These are phyloP conservation scores for Afroboletus lepidellus DNA, from an alignment of 1,284 basidiomycete genomes.

Conservation along the genomic window DNA sequence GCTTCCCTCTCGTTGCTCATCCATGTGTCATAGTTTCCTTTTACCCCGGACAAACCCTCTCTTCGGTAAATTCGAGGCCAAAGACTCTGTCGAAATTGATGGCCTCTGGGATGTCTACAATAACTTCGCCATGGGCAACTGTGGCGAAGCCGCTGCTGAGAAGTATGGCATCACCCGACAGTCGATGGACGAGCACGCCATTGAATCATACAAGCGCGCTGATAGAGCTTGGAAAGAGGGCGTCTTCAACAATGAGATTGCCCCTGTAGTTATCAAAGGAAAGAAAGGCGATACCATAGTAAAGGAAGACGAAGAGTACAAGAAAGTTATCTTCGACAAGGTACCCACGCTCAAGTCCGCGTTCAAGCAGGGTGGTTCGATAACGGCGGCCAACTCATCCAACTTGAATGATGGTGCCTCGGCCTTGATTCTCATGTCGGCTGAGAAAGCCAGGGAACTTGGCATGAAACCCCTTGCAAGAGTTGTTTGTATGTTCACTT, in stretches of 20 bases:
- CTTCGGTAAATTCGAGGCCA: constrained; percentile 88
- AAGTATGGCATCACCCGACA: constrained; percentile 85
- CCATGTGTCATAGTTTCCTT: constrained; percentile 69
- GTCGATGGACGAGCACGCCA: constrained; percentile 85
- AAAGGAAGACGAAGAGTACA: constrained; percentile 97
- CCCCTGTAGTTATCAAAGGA: constrained; percentile 90
- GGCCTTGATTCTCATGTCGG: constrained; percentile 90
- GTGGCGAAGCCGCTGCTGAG: constrained; percentile 85
- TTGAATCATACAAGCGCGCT: constrained; percentile 93
- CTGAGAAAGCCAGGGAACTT: constrained; percentile 85
- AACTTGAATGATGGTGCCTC: constrained; percentile 97
- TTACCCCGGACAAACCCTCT: constrained; percentile 83
- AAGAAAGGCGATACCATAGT: constrained; percentile 92
- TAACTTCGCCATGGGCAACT: constrained; percentile 95
- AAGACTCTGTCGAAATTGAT: constrained; percentile 88
- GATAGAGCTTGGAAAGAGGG: constrained; percentile 88
- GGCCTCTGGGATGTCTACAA: constrained; percentile 97
- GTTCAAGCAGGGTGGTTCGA: constrained; percentile 87
- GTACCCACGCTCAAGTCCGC: constrained; percentile 83
- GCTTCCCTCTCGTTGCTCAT: constrained; percentile 8
- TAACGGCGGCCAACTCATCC: constrained; percentile 96
- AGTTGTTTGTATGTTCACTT: constrained; percentile 70
- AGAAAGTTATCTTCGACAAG: constrained; percentile 91
- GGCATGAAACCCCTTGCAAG: constrained; percentile 89
- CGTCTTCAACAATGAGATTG: constrained; percentile 86